Evolutionary conservation across 2,329 filamentous ascomycete species (phyloP).

Genomic region (Sclerotinia borealis): DNA sequence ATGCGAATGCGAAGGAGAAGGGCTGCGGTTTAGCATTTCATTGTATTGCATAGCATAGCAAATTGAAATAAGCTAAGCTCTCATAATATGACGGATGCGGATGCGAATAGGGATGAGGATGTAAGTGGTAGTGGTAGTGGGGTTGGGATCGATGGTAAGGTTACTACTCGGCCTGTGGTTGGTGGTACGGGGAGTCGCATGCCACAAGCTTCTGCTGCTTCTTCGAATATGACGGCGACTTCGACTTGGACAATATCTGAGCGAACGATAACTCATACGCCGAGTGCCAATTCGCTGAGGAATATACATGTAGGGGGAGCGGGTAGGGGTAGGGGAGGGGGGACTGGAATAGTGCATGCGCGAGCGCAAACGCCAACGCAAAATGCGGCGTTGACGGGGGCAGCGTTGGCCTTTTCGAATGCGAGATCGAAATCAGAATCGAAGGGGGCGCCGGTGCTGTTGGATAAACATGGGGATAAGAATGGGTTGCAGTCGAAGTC

Average conservation of each 20-base stretch:
- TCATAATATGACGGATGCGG: background rate
- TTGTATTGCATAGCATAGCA: background rate
- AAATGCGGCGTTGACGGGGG: constrained; percentile 3
- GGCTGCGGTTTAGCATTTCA: background rate
- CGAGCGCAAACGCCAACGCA: too few relatives aligned
- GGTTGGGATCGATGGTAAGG: too few relatives aligned
- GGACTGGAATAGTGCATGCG: background rate
- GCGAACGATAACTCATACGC: background rate
- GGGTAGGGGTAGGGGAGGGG: background rate
- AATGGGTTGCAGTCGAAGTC: constrained; percentile 37
- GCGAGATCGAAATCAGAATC: background rate
- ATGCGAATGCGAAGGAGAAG: background rate
- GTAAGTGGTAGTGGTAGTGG: too few relatives aligned
- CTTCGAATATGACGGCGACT: background rate
- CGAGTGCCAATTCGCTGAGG: background rate
- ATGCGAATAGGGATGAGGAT: background rate
- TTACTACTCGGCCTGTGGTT: too few relatives aligned
- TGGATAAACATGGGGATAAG: too few relatives aligned
- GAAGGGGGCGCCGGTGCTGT: background rate
- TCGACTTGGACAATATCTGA: background rate
- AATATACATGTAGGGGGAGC: background rate
- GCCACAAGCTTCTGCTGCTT: background rate
- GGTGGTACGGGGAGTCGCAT: background rate
- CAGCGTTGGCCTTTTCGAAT: constrained; percentile 3
- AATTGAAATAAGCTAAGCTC: background rate